phyloP scores from a whole-genome alignment of 768 basidiomycete species.

The Lactifluus echinatus region DNA sequence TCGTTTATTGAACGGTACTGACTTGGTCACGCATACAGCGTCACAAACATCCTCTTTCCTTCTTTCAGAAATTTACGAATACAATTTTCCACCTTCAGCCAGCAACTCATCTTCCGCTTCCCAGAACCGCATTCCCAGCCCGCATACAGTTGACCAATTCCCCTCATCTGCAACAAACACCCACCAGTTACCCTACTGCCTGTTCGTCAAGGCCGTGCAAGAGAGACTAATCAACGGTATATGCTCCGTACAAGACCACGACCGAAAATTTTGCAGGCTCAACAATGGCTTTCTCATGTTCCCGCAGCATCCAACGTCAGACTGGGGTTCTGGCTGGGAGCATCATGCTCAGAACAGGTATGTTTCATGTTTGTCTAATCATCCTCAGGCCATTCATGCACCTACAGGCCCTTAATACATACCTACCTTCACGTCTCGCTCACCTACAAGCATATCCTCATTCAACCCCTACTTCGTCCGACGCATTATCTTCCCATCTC shows the following conservation, averaged over 20 bases:
- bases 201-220: conserved; percentile 59
- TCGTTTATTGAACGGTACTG: not conserved
- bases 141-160: conserved; percentile 11
- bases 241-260: conserved; percentile 17
- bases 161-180: conserved; percentile 36
- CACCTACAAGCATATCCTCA: conserved; percentile 37
- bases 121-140: conserved; percentile 20
- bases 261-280: conserved; percentile 40
- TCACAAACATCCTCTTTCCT: conserved; percentile 37
- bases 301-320: conserved; percentile 34
- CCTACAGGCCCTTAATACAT: conserved; percentile 49
- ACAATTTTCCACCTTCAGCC: conserved; percentile 35
- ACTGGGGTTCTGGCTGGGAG: conserved; percentile 64
- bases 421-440: conserved; percentile 28
- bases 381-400: conserved; percentile 15
- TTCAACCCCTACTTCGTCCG: conserved; percentile 53
- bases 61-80: conserved; percentile 45
- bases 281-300: conserved; percentile 58
- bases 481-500: conserved; percentile 51
- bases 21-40: conserved; percentile 27
- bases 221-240: conserved; percentile 46
- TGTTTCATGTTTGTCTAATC: conserved; percentile 8
- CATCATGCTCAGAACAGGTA: conserved; percentile 43
- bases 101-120: conserved; percentile 35
- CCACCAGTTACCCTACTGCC: conserved; percentile 33